Conservation (phyloP, 2,329 filamentous ascomycete genomes). For the Aspergillus latus region DNA sequence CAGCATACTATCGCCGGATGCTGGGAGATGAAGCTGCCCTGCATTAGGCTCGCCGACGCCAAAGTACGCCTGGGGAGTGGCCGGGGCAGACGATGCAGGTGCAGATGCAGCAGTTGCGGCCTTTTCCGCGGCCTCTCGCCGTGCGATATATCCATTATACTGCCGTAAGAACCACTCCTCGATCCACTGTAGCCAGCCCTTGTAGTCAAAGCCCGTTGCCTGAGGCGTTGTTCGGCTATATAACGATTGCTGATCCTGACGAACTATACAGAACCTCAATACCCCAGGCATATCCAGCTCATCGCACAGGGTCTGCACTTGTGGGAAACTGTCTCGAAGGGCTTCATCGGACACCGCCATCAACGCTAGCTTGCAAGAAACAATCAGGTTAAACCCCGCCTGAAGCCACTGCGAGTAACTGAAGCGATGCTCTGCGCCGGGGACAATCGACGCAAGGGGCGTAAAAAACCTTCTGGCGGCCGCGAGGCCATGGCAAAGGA, state of each 20-base stretch:
- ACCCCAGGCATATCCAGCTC: neutral
- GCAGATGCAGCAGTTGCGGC: no score
- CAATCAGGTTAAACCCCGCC: conserved; percentile 31
- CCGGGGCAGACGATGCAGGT: no score
- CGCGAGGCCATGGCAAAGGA: conserved; percentile 15
- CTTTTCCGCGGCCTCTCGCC: no score
- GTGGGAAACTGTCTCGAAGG: neutral
- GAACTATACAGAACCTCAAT: neutral
- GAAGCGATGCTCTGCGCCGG: conserved; percentile 35
- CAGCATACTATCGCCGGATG: no score
- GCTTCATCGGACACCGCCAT: neutral
- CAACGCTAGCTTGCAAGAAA: conserved; percentile 15
- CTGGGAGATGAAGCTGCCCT: no score
- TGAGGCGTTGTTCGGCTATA: neutral
- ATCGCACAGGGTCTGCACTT: neutral
- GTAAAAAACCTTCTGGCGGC: conserved; percentile 11
- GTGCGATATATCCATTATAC: neutral
- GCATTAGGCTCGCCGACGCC: no score
- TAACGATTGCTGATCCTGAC: neutral
- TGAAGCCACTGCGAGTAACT: conserved; percentile 46
- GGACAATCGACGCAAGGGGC: conserved; percentile 35
- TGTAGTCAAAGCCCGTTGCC: conserved; percentile 5
- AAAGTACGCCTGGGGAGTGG: no score
- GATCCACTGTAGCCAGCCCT: neutral
- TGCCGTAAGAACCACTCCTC: neutral